Evolutionary conservation across 202 grass and related monocot species (phyloP).

Genomic region (Setaria viridis): DNA sequence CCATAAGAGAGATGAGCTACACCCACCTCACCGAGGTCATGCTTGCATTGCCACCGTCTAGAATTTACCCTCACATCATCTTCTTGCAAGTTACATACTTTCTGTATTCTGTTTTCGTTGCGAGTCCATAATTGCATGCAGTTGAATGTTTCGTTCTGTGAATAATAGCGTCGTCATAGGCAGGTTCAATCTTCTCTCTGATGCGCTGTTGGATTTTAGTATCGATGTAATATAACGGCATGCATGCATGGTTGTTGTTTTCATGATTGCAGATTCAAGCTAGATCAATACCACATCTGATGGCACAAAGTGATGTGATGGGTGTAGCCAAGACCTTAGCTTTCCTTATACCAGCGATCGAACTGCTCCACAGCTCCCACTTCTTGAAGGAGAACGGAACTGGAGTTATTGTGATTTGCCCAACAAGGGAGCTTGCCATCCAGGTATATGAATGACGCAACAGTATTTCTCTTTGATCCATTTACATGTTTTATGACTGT

Average conservation of each 20-base stretch:
- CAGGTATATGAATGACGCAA: constrained; percentile 38
- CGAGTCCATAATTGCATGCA: background rate
- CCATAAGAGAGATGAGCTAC: constrained; percentile 85
- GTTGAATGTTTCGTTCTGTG: background rate
- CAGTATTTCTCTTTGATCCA: background rate
- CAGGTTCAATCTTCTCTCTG: background rate
- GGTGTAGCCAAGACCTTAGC: constrained; percentile 63
- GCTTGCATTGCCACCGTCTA: no score
- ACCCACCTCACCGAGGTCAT: constrained; percentile 79
- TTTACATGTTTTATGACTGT: background rate
- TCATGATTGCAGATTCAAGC: constrained; percentile 29
- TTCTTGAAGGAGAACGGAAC: constrained; percentile 62
- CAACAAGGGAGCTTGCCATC: constrained; percentile 77
- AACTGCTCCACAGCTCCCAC: constrained; percentile 44
- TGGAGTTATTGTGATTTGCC: constrained; percentile 66
- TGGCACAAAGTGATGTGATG: constrained; percentile 11
- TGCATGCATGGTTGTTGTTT: background rate
- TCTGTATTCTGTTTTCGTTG: background rate
- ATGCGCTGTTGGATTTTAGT: background rate
- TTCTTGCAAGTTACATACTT: background rate
- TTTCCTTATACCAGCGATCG: constrained; percentile 72
- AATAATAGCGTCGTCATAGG: background rate
- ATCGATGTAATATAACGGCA: background rate
- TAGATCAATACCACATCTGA: constrained; percentile 30
- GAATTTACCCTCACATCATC: background rate